These are phyloP conservation scores for Rubroboletus satanas DNA, from an alignment of 768 basidiomycete genomes.

Conservation along the genomic window DNA sequence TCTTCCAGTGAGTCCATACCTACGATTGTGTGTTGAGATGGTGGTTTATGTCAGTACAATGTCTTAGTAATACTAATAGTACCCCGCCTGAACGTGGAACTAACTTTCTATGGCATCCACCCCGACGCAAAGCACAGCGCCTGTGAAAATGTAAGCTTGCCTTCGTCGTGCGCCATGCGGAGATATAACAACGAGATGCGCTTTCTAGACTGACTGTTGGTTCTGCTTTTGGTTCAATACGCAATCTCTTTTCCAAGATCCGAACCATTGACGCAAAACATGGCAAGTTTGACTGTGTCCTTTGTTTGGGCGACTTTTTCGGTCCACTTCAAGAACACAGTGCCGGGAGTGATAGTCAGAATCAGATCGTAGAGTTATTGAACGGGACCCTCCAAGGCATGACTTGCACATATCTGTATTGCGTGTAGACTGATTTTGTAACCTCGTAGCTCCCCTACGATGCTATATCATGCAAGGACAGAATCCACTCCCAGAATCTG, in stretches of 20 bases:
- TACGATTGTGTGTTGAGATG: background rate
- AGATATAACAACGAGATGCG: background rate
- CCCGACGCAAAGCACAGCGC: background rate
- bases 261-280: constrained; percentile 84
- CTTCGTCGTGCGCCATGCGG: background rate
- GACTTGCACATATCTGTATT: constrained; percentile 3
- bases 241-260: constrained; percentile 76
- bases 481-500: constrained; percentile 62
- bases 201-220: constrained; percentile 67
- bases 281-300: constrained; percentile 83
- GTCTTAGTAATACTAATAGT: background rate
- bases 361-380: constrained; percentile 58
- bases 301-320: constrained; percentile 87
- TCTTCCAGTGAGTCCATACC: constrained; percentile 59
- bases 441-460: constrained; percentile 69
- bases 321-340: constrained; percentile 44
- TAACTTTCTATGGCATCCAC: constrained; percentile 23
- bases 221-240: constrained; percentile 69
- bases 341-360: constrained; percentile 34
- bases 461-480: constrained; percentile 93
- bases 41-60: constrained; percentile 25
- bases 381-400: constrained; percentile 65
- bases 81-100: background rate
- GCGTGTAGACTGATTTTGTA: constrained; percentile 12
- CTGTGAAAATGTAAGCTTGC: constrained; percentile 33